Base-by-base conservation (phyloP, 164 flowering plant genomes). In the Kingdonia uniflora region DNA sequence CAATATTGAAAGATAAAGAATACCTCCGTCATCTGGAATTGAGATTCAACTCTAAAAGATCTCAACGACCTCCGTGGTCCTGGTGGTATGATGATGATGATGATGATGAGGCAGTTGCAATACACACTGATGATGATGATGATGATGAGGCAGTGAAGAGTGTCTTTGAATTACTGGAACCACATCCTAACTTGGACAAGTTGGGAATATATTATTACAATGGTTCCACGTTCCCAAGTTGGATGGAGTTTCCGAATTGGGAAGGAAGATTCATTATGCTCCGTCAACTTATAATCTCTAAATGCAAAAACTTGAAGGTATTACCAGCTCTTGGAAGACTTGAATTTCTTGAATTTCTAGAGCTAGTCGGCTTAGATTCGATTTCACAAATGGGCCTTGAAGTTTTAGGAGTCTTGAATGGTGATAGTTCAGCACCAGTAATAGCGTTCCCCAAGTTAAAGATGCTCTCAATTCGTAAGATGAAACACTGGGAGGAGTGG, bases 221-320 rank as follows among this genome's bases (percentile, higher is more conserved):
- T 14, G 58, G 59, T 7, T 33, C 42, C 13, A 56, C 24, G 26
- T 41, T 54, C 7, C 57, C 57, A 1, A 41, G 46, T 23, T 54
- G 57, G 57, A 26, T 39, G 52, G 37, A 5, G 29, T 17, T 20
- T 15, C 52, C 14, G 47, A 43, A n/a, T n/a, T 14, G 47, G 19
- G n/a, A n/a, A n/a, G n/a, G n/a, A n/a, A n/a, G n/a, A n/a, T n/a
- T n/a, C n/a, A n/a, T n/a, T 43, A 29, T 43, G 19, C 2, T 43
- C 47, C 47, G 15, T n/a, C n/a, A 16, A 19, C 2, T 43, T 2
- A 19, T 6, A 43, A 43, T 43, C 15, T 8, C 1, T 43, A 4
- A 19, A 2, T 43, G 47, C 47, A 43, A 1, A 43, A 43, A 43
- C 11, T 43, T 43, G 47, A 19, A 19, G 21, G 47, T 17, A 43